Percentiles rank a stretch among this genome's conserved stretches.
Evolutionary conservation across 768 basidiomycete genomes (phyloP).

Genomic region (Boletus edulis): DNA sequence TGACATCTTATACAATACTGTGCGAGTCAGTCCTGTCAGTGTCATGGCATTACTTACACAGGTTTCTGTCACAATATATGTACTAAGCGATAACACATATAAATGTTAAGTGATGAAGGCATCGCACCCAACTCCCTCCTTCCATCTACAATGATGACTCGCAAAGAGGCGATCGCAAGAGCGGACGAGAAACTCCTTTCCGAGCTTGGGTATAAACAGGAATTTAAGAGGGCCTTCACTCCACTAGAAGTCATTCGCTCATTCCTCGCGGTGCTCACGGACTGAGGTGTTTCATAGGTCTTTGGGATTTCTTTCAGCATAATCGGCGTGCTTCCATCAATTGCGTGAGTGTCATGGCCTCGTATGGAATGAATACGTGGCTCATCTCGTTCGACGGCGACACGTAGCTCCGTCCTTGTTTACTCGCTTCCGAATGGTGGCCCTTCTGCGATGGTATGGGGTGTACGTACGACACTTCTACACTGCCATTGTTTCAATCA

Average conservation of each 20-base stretch:
- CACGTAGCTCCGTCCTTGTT: conserved; percentile 38
- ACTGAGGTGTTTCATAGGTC: conserved; percentile 39
- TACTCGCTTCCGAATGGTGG: conserved; percentile 53
- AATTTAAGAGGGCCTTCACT: conserved; percentile 36
- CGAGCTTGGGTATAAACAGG: conserved; percentile 36
- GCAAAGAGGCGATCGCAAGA: background rate
- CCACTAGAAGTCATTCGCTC: conserved; percentile 27
- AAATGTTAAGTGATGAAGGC: no score
- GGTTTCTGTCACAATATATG: no score
- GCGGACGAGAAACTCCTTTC: conserved; percentile 34
- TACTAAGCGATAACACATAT: no score
- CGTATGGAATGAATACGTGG: background rate
- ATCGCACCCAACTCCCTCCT: background rate
- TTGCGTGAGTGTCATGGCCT: conserved; percentile 40
- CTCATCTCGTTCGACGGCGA: background rate
- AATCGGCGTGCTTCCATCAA: conserved; percentile 64
- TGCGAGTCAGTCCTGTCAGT: no score
- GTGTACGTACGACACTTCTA: conserved; percentile 23
- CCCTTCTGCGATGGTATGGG: conserved; percentile 44
- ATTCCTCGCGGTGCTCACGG: background rate
- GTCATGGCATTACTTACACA: no score
- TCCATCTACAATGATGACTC: conserved; percentile 9
- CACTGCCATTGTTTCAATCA: no score
- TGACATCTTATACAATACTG: no score
- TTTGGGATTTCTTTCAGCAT: conserved; percentile 71